Evolutionary conservation across 768 basidiomycete genomes (phyloP).

Genomic region (Filobasidium wieringae): DNA sequence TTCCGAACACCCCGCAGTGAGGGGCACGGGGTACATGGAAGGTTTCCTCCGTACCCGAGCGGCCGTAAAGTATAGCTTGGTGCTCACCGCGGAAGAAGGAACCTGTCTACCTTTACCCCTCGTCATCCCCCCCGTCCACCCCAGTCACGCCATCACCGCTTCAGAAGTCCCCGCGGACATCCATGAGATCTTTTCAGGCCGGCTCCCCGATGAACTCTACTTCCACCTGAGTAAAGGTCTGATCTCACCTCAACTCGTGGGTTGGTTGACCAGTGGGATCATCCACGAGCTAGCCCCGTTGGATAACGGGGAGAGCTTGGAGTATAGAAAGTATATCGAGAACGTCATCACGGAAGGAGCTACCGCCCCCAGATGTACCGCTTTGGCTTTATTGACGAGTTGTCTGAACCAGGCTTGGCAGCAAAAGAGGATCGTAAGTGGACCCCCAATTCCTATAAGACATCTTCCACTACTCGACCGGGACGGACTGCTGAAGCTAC

Average conservation of each 20-base stretch:
- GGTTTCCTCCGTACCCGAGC: slow-evolving; percentile 77
- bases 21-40: slow-evolving; percentile 50
- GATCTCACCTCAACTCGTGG: slow-evolving; percentile 72
- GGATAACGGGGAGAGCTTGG: slow-evolving; percentile 87
- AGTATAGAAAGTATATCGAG: slow-evolving; percentile 88
- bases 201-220: slow-evolving; percentile 90
- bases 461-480: not conserved
- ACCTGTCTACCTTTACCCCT: slow-evolving; percentile 41
- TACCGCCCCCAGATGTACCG: slow-evolving; percentile 81
- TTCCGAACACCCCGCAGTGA: slow-evolving; percentile 63
- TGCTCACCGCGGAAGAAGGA: slow-evolving; percentile 66
- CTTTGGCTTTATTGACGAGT: slow-evolving; percentile 74
- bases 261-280: slow-evolving; percentile 87
- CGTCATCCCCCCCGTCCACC: slow-evolving; percentile 42
- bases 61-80: slow-evolving; percentile 82
- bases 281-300: slow-evolving; percentile 69
- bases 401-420: slow-evolving; percentile 72
- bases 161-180: slow-evolving; percentile 82
- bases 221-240: slow-evolving; percentile 91
- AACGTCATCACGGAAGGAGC: slow-evolving; percentile 91
- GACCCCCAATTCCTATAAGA: not conserved
- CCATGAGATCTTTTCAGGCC: slow-evolving; percentile 86
- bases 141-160: slow-evolving; percentile 52
- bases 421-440: slow-evolving; percentile 52
- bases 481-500: not conserved